Evolutionary conservation across 2,329 filamentous ascomycete species (phyloP), one percentile per base, ranked within the genome.

Genomic region (Acrocalymma vagum): DNA sequence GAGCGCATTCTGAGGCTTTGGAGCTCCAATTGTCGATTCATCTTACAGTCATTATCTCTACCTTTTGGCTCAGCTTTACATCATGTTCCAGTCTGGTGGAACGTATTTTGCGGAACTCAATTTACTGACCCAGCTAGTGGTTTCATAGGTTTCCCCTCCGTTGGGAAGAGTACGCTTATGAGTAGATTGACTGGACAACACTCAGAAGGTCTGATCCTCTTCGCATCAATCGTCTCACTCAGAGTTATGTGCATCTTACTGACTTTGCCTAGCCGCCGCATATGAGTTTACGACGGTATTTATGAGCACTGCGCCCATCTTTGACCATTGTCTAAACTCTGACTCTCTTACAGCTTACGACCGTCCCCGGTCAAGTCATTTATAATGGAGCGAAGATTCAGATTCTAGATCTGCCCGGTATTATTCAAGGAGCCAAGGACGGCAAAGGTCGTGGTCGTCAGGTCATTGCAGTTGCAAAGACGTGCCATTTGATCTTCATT

Each of bases 81-180:
- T n/a, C n/a, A n/a, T n/a, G n/a, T n/a, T n/a, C n/a, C n/a, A n/a
- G n/a, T n/a, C n/a, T n/a, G n/a, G n/a, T n/a, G n/a, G n/a, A n/a
- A n/a, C n/a, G n/a, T n/a, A n/a, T n/a, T n/a, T n/a, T n/a, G n/a
- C n/a, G n/a, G 14, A 22, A n/a, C 5, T 13, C 30, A 41, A 14
- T 44, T 29, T 29, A 22, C 43, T 58, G n/a, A 57, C 16, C n/a
- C n/a, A n/a, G n/a, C n/a, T n/a, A n/a, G n/a, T 63, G 93, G 93
- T 28, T 97, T 97, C 75, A 96, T 97, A 67, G 94, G 94, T 21
- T 99, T 99, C 65, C 94, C 94, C 2, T 99, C 94, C 1, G 94
- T 99, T 50, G 94, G 94, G 48, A 99, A 99, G 77, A 96, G 90
- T 81, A 99, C 94, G 34, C 79, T 99, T 62, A 96, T 99, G 92